Base-by-base conservation (phyloP, 208 protist genomes). In the Trypanosoma caninum region DNA sequence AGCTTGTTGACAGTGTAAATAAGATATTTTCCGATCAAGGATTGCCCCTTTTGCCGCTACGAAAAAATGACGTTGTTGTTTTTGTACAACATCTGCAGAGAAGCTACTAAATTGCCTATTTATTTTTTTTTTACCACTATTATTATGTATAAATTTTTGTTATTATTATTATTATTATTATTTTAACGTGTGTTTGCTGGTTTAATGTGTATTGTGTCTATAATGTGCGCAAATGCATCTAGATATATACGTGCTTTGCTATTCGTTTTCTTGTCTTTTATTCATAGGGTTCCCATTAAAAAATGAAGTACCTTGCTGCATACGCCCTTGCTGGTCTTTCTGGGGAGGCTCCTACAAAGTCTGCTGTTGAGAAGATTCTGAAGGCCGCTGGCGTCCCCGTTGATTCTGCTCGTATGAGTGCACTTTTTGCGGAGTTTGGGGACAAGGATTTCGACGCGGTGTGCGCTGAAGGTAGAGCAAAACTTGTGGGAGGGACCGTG, bases 401-500 rank as follows among this genome's bases (percentile, higher is more conserved):
- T 28, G 91, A 98, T 59, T 30, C 70, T 42, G 50, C 72, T 58
- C 82, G 84, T 67, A 47, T 96, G 45, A 55, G 65, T 38, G 77
- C 80, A 31, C 72, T 96, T 50, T 89, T 96, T 59, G 61, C 65
- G 11, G 79, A 93, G 73, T 54, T 98, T 27, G 79, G 88, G 50
- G 94, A 88, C 35, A 98, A 98, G 89, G 83, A 78, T 72, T 83
- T 97, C 52, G 79, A 97, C 37, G 85, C 89, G 52, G 16, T 98
- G 47, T 80, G 89, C 68, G 69, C 67, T 3, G 77, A 90, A 65
- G 94, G 94, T 60, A 87, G 82, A 74, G 58, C 75, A 18, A 97
- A 98, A 78, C 78, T 97, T 16, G 89, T 87, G 2, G 84, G 78
- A 40, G 59, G 57, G 20, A 76, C 41, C 18, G 54, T 56, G 18